Evolutionary conservation across 2,329 filamentous ascomycete genomes (phyloP).

Genomic region (Exophiala oligosperma): DNA sequence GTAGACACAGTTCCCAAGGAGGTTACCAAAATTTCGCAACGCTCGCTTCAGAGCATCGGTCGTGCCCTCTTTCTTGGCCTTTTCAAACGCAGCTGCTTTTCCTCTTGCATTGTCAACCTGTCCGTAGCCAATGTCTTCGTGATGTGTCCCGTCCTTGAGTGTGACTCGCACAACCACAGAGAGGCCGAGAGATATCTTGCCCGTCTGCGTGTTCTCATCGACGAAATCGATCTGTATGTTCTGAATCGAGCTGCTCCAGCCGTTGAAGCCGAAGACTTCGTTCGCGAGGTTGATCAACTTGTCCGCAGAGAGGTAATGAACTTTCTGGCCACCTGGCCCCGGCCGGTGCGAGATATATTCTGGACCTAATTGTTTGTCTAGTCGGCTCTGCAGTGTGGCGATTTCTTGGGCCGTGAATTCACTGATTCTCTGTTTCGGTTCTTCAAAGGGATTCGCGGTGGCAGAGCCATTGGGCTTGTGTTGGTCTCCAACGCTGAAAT

Average conservation of each 20-base stretch:
- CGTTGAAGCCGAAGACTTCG: slow-evolving; percentile 95
- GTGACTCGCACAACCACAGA: slow-evolving; percentile 91
- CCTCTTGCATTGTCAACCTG: slow-evolving; percentile 95
- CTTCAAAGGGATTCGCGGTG: slow-evolving; percentile 76
- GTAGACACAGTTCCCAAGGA: slow-evolving; percentile 97
- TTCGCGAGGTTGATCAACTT: slow-evolving; percentile 96
- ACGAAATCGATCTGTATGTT: slow-evolving; percentile 93
- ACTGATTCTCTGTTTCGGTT: slow-evolving; percentile 64
- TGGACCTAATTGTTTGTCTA: slow-evolving; percentile 91
- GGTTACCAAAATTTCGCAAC: slow-evolving; percentile 88
- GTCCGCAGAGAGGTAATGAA: slow-evolving; percentile 93
- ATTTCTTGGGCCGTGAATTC: slow-evolving; percentile 90
- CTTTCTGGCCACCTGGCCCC: slow-evolving; percentile 79
- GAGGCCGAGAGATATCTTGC: slow-evolving; percentile 79
- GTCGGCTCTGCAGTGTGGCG: slow-evolving; percentile 77
- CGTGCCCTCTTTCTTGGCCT: slow-evolving; percentile 96
- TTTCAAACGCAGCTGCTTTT: slow-evolving; percentile 95
- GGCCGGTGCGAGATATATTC: slow-evolving; percentile 90
- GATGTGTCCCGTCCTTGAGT: slow-evolving; percentile 88
- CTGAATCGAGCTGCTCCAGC: slow-evolving; percentile 95
- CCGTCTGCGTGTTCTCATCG: slow-evolving; percentile 76
- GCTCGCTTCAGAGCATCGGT: slow-evolving; percentile 92
- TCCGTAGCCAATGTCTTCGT: slow-evolving; percentile 96
- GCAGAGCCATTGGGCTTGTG: slow-evolving; percentile 27
- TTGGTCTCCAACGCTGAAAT: slow-evolving; percentile 29